Base-by-base conservation (phyloP, 2,329 filamentous ascomycete species). In the Byssothecium circinans region DNA sequence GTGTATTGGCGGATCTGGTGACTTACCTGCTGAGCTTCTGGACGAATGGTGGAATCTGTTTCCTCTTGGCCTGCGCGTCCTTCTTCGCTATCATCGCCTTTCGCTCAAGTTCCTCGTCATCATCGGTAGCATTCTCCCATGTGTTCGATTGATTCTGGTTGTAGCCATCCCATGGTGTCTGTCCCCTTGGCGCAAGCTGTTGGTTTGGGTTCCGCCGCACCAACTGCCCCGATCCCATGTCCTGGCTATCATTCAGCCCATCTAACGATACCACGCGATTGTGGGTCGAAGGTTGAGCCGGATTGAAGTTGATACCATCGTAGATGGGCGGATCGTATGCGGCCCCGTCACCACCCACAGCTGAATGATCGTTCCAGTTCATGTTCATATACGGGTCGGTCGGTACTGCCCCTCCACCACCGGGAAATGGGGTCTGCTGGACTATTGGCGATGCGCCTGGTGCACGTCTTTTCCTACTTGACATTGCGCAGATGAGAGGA, bases 31-130 rank as follows among this genome's bases (percentile, higher is more conserved):
- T 95, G 45, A 99, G 75, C 69, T 99, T 99, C 71, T 96, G 91
- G 35, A 99, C 91, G 76, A 99, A 99, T 0, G 94, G 92, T 1
- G 94, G 92, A 10, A 99, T 97, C 64, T 95, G 89, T 73, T 97
- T 97, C 62, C 91, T 81, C 72, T 96, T 97, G 14, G 86, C 81
- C 68, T 91, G 88, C 0, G 91, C 87, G 49, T 97, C 94, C 65
- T 86, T 84, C 76, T 95, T 96, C 8, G 91, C 91, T 52, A 87
- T 77, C 55, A 86, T 80, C 18, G 91, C 91, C 72, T 85, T 85
- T 67, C 87, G 84, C 65, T 95, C 90, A 51, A 96, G 74, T 45
- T 88, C 79, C 53, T 91, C 87, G 50, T 95, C 80, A 56, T 85
- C 89, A 56, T 95, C 86, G 14, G 56, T 60, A 1, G 62, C 83